Evolutionary conservation across 2,329 filamentous ascomycete genomes (phyloP), one percentile per base, ranked within the genome.

Genomic region (Ustulina deusta): DNA sequence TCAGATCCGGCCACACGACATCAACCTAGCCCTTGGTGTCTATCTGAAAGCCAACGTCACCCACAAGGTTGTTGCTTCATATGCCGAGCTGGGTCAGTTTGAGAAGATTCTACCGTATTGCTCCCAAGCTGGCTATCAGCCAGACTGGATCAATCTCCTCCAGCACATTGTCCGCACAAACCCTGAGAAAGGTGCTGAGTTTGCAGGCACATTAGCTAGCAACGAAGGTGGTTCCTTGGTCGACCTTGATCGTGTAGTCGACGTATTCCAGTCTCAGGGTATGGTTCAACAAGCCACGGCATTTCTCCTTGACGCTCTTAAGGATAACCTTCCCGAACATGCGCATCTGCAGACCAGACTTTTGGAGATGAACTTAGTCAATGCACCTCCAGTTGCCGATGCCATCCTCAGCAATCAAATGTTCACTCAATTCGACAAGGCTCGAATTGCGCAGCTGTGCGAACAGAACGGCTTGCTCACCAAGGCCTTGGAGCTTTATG

Each of bases 251-350:
- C 93, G 95, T 54, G 94, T 97, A 27, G 93, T 97, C 56, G 96
- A 99, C 79, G 94, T 99, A 67, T 99, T 99, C 90, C 92, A 97
- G 81, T 94, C 94, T 10, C 96, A 99, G 81, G 94, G 94, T 76
- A 96, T 98, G 94, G 89, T 98, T 57, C 97, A 98, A 79, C 94
- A 97, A 81, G 95, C 95, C 7, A 99, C 97, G 2, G 94, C 95
- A n/a, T 99, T 99, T 87, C 83, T 99, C 59, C 88, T 99, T 29
- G 96, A 99, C 81, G 95, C 94, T 2, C 87, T 99, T 38, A 96
- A 97, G 80, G 93, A 96, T 74, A 97, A 99, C 83, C 91, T 91
- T 75, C 94, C 94, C 0, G 96, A 99, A 80, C 94, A 99, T 78
- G 95, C 90, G 44, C 90, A 95, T 73, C 86, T 99, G 44, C 96